Conservation (phyloP, 106 monocot genomes). For the Dactylorhiza incarnata region DNA sequence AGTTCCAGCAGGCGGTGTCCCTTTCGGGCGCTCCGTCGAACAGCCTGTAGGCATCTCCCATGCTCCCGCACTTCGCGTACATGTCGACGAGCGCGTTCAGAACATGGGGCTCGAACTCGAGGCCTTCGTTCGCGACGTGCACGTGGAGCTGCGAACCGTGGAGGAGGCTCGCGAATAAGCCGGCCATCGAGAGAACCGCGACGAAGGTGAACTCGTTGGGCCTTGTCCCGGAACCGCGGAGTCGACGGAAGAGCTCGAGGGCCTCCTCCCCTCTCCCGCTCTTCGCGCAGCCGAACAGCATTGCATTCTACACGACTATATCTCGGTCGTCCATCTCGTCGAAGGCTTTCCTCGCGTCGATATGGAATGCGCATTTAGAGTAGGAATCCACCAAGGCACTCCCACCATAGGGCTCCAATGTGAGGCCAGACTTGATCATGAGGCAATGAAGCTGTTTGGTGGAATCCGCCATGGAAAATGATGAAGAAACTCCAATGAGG, state of each 20-base stretch:
- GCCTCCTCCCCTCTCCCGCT: conserved; percentile 63
- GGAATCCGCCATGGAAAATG: conserved; percentile 24
- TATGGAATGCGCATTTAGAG: conserved; percentile 56
- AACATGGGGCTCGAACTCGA: conserved; percentile 50
- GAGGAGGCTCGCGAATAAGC: conserved; percentile 47
- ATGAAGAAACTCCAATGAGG: conserved; percentile 54
- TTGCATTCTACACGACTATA: conserved; percentile 83
- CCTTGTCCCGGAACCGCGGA: conserved; percentile 24
- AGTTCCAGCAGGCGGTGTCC: conserved; percentile 82
- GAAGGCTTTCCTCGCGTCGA: conserved; percentile 69
- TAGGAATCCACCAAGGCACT: conserved; percentile 83
- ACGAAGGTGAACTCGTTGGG: conserved; percentile 69
- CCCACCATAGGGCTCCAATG: conserved; percentile 43
- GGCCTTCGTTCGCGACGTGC: conserved; percentile 58
- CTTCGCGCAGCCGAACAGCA: conserved; percentile 62
- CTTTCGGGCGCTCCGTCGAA: conserved; percentile 27
- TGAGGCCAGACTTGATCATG: conserved; percentile 43
- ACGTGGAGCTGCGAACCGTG: conserved; percentile 57
- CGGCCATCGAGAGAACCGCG: conserved; percentile 52
- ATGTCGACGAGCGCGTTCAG: conserved; percentile 77
- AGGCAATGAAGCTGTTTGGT: conserved; percentile 73
- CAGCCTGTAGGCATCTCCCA: conserved; percentile 48
- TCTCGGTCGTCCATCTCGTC: conserved; percentile 57
- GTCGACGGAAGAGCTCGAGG: conserved; percentile 38
- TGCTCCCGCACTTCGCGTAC: conserved; percentile 88